These are phyloP conservation scores for Triticum turgidum DNA, from an alignment of 176 grass and related monocot species.

Conservation along the genomic window DNA sequence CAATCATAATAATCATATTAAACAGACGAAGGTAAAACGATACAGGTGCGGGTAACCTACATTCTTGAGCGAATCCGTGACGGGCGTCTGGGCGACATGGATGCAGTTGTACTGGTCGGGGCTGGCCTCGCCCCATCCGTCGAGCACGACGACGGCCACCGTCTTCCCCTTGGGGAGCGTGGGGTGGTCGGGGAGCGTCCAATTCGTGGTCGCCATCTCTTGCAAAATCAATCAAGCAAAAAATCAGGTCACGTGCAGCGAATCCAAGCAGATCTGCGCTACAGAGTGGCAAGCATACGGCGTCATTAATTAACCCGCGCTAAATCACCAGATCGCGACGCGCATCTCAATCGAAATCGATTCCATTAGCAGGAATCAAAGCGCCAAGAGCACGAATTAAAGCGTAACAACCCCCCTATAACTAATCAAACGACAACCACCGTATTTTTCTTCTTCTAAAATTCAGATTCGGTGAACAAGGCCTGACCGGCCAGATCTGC, in stretches of 20 bases:
- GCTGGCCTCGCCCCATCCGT: conserved; percentile 90
- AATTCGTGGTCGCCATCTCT: conserved; percentile 56
- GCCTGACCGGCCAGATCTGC: background rate
- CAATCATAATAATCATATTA: background rate
- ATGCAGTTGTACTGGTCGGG: conserved; percentile 91
- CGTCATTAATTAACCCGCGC: background rate
- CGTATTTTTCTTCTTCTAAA: background rate
- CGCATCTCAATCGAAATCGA: background rate
- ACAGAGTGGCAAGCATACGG: background rate
- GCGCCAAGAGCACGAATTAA: background rate
- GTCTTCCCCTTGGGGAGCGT: conserved; percentile 86
- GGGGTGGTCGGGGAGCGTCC: conserved; percentile 71
- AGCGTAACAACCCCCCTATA: background rate
- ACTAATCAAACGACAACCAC: background rate
- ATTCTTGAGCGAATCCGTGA: conserved; percentile 94
- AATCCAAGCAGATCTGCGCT: conserved; percentile 18
- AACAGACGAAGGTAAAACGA: background rate
- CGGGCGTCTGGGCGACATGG: conserved; percentile 77
- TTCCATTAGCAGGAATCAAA: background rate
- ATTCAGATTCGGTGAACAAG: conserved; percentile 13
- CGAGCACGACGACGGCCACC: conserved; percentile 79
- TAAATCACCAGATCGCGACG: conserved; percentile 10
- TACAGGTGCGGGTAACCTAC: conserved; percentile 30
- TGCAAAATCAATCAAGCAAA: conserved; percentile 32
- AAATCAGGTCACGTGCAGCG: background rate